Base-by-base conservation (phyloP, 148 eudicot genomes). In the Polygonum maritimum region DNA sequence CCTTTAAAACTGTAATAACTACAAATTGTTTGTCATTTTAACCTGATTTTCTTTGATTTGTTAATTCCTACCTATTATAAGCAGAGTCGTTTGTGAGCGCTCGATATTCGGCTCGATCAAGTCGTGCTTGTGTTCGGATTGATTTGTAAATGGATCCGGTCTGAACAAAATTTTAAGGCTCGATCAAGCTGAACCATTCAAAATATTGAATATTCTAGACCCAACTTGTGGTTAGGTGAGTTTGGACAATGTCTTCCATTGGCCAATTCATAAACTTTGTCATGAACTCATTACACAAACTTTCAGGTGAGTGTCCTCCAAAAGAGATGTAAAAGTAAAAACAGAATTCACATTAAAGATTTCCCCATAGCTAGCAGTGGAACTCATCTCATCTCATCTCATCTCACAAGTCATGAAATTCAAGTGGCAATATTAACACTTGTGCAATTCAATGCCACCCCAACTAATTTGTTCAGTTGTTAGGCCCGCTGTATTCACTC, bases 401-500 rank as follows among this genome's bases (percentile, higher is more conserved):
- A 54, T 54, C 69, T 14, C 19, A 67, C 71, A 36, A 41, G 10
- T 67, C 71, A 36, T 67, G 71, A 14, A 67, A 67, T 36, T n/a
- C 44, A 35, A 67, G 71, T 36, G 44, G 71, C 15, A 67, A 36
- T 13, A 67, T 67, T 67, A 36, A 72, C 54, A 44, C 33, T 44
- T 72, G 7, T 72, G 44, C 19, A 72, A 44, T 72, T 72, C 19
- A 72, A 44, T 72, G 74, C 74, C 6, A 31, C 1, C 74, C 74
- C 52, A 72, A 72, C 74, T 45, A 72, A 44, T 72, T 45, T 72
- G 35, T 19, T 72, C 74, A 44, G 52, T 19, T 36, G 3, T 19
- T 72, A 48, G 51, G 74, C 74, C 74, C 52, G 51, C 74, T 38
- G 45, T 70, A 72, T 72, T 72, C 35, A 72, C 54, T 72, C 18